A percentile compares a stretch with the other conserved stretches of the same genome.
phyloP scores from a whole-genome alignment of 495 filamentous ascomycete genomes.

The Penicillium bialowiezense region DNA sequence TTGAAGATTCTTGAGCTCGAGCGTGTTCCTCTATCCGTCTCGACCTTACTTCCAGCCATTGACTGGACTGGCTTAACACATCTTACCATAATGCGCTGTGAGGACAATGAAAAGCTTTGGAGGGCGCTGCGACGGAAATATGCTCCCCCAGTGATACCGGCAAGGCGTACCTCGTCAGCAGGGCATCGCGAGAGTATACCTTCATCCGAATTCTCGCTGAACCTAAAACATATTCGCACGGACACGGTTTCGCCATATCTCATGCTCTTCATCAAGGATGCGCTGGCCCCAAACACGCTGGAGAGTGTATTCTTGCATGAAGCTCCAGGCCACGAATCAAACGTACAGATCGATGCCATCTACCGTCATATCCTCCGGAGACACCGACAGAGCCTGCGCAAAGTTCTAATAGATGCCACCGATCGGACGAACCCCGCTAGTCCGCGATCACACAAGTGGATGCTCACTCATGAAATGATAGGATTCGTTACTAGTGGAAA shows the following conservation, averaged over 20 bases:
- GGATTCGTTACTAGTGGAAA: conserved; percentile 78
- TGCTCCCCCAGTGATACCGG: conserved; percentile 44
- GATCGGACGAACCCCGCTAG: conserved; percentile 39
- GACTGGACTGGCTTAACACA: conserved; percentile 79
- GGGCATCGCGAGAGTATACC: conserved; percentile 11
- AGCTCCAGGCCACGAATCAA: conserved; percentile 50
- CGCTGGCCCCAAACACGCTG: conserved; percentile 79
- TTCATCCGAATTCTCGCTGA: conserved; percentile 61
- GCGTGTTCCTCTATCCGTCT: conserved; percentile 69
- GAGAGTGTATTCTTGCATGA: conserved; percentile 87
- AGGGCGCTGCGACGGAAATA: conserved; percentile 70
- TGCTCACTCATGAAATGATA: conserved; percentile 69
- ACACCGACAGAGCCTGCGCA: conserved; percentile 71
- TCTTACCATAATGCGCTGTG: conserved; percentile 79
- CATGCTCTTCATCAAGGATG: conserved; percentile 81
- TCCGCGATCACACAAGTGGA: conserved; percentile 69
- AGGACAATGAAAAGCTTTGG: conserved; percentile 78
- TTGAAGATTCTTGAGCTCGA: conserved; percentile 81
- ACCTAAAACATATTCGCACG: conserved; percentile 77
- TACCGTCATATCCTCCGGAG: conserved; percentile 70
- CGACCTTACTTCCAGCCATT: conserved; percentile 65
- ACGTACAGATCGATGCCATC: conserved; percentile 69
- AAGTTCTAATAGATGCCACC: conserved; percentile 74
- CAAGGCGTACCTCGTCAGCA: conserved; percentile 20
- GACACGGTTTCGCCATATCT: conserved; percentile 74